Percentiles rank a stretch among this genome's conserved stretches.
These are phyloP conservation scores for Heliamphora exappendiculata DNA, from an alignment of 148 eudicot species.

Conservation along the genomic window DNA sequence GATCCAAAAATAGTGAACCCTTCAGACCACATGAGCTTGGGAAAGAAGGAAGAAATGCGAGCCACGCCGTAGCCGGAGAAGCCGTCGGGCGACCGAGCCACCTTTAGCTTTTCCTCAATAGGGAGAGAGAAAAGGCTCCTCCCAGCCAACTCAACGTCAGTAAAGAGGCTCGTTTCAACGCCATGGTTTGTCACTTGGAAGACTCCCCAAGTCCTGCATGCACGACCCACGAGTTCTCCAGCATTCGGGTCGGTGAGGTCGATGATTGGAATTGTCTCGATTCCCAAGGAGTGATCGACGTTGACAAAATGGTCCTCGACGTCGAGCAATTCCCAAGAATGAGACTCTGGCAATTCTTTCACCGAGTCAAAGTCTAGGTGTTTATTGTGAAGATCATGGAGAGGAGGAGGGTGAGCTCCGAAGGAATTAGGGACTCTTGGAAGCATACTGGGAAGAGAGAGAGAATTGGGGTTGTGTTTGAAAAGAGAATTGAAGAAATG, in stretches of 20 bases:
- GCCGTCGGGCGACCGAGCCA: slow-evolving; percentile 42
- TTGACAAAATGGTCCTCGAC: not conserved
- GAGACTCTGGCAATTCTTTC: slow-evolving; percentile 66
- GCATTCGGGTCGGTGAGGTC: slow-evolving; percentile 44
- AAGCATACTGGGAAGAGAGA: slow-evolving; percentile 24
- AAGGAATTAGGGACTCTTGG: slow-evolving; percentile 23
- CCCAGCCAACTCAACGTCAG: slow-evolving; percentile 30
- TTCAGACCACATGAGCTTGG: slow-evolving; percentile 79
- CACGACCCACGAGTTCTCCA: slow-evolving; percentile 40
- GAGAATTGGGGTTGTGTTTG: no score
- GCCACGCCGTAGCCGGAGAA: slow-evolving; percentile 69
- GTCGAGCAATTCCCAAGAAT: slow-evolving; percentile 38
- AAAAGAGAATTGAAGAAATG: no score
- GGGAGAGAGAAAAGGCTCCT: slow-evolving; percentile 56
- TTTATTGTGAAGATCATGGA: slow-evolving; percentile 15
- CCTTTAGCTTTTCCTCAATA: slow-evolving; percentile 56
- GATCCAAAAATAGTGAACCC: slow-evolving; percentile 88
- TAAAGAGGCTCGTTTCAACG: slow-evolving; percentile 28
- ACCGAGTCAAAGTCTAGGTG: slow-evolving; percentile 40
- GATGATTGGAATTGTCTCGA: slow-evolving; percentile 35
- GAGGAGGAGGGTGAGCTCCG: slow-evolving; percentile 1
- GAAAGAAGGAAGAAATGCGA: slow-evolving; percentile 56
- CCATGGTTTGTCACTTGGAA: slow-evolving; percentile 71
- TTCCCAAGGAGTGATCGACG: not conserved
- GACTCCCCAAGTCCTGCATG: slow-evolving; percentile 77